These are phyloP conservation scores for Truncatella angustata DNA, from an alignment of 2,329 filamentous ascomycete species.

Conservation along the genomic window DNA sequence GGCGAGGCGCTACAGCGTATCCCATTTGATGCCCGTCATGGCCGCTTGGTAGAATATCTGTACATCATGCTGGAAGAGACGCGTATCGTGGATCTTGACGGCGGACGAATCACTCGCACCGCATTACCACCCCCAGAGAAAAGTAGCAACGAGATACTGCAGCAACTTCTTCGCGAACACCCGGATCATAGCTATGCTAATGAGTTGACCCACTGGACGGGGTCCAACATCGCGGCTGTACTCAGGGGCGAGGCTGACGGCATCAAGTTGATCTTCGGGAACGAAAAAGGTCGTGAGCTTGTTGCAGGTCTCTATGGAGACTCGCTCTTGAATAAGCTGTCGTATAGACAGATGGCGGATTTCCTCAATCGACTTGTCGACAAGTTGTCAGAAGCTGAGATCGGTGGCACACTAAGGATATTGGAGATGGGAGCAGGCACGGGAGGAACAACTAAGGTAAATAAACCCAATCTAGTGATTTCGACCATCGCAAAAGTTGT, in stretches of 20 bases:
- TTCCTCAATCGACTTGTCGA: conserved; percentile 24
- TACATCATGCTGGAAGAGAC: conserved; percentile 13
- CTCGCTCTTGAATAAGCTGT: conserved; percentile 31
- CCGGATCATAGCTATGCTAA: conserved; percentile 27
- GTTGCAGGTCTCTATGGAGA: conserved; percentile 34
- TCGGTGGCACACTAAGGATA: conserved; percentile 19
- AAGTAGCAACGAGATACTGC: no score
- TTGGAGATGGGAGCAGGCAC: conserved; percentile 15
- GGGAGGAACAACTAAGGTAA: not conserved
- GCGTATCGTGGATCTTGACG: conserved; percentile 10
- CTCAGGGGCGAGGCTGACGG: conserved; percentile 33
- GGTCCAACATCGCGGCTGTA: conserved; percentile 25
- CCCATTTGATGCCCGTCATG: conserved; percentile 3
- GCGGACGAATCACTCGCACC: no score
- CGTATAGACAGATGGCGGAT: conserved; percentile 31
- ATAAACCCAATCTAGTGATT: no score
- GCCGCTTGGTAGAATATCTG: conserved; percentile 8
- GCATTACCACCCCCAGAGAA: no score
- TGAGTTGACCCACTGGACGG: conserved; percentile 23
- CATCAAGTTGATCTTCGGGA: conserved; percentile 37
- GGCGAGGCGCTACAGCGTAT: conserved; percentile 11
- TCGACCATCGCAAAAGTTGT: no score
- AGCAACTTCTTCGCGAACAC: conserved; percentile 22
- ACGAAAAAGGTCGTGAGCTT: conserved; percentile 30
- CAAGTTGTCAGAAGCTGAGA: conserved; percentile 8